Evolutionary conservation across 345 rosid species (phyloP).

Genomic region (Citrus glauca): DNA sequence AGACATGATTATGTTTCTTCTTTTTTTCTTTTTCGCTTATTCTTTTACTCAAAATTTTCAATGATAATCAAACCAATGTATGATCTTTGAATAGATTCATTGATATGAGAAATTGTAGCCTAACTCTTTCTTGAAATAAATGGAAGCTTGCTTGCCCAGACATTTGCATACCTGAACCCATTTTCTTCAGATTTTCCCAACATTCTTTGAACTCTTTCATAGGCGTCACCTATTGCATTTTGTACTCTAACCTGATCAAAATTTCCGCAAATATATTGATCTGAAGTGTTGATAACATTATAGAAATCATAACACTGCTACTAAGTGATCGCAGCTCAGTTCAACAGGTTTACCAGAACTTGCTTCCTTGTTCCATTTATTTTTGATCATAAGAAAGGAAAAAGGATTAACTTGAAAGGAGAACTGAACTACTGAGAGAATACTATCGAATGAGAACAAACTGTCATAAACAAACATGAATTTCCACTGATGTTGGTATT

Average conservation of each 20-base stretch:
- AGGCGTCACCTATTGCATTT: no score
- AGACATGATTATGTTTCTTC: not conserved
- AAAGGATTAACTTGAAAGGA: not conserved
- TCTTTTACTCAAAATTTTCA: not conserved
- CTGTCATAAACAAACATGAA: not conserved
- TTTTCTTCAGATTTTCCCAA: not conserved
- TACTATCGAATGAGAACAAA: not conserved
- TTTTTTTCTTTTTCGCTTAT: not conserved
- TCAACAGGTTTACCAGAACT: not conserved
- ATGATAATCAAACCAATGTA: not conserved
- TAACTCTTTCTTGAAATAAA: not conserved
- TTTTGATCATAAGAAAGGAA: not conserved
- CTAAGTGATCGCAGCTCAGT: not conserved
- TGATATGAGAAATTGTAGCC: not conserved
- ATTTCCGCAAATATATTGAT: not conserved
- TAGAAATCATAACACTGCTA: not conserved
- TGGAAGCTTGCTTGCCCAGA: not conserved
- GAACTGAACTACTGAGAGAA: not conserved
- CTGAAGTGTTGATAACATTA: not conserved
- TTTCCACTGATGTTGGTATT: not conserved
- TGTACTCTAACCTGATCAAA: not conserved
- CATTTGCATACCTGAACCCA: no score
- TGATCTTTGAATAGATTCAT: not conserved
- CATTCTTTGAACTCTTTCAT: not conserved
- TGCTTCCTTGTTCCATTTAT: not conserved